These are phyloP conservation scores for Magnaporthiopsis incrustans DNA, from an alignment of 2,329 filamentous ascomycete species.

Conservation along the genomic window DNA sequence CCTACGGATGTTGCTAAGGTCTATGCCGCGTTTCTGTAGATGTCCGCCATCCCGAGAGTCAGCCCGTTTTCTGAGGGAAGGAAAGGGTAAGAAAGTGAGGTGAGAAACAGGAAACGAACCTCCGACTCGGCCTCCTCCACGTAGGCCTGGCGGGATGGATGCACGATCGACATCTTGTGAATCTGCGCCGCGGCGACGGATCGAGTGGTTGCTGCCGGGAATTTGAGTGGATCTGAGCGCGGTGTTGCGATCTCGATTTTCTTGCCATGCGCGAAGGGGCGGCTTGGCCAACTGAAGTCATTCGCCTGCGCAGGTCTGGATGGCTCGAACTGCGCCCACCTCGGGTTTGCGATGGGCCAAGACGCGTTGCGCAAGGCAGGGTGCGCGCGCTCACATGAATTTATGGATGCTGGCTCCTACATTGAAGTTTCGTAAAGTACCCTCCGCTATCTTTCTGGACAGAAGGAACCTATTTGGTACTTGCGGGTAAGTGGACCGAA, in stretches of 20 bases:
- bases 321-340: not conserved
- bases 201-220: not conserved
- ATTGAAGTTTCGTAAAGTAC: not conserved
- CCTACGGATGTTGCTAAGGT: constrained; percentile 40
- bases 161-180: constrained; percentile 46
- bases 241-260: no score
- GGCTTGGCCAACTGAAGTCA: no score
- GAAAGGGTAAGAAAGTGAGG: not conserved
- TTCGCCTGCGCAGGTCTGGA: not conserved
- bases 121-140: constrained; percentile 73
- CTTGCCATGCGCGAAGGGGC: not conserved
- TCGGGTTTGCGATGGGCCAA: not conserved
- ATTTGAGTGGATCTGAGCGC: not conserved
- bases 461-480: not conserved
- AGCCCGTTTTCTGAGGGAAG: not conserved
- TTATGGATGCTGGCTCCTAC: not conserved
- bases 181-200: not conserved
- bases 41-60: constrained; percentile 9
- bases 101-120: constrained; percentile 37
- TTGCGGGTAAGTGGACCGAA: not conserved
- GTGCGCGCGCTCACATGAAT: not conserved
- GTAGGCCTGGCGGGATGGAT: constrained; percentile 86
- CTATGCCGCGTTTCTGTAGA: constrained; percentile 30
- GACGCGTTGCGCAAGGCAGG: not conserved
- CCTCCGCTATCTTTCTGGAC: not conserved